These are phyloP conservation scores for Platanus orientalis DNA, from an alignment of 164 flowering plant species.

Conservation along the genomic window DNA sequence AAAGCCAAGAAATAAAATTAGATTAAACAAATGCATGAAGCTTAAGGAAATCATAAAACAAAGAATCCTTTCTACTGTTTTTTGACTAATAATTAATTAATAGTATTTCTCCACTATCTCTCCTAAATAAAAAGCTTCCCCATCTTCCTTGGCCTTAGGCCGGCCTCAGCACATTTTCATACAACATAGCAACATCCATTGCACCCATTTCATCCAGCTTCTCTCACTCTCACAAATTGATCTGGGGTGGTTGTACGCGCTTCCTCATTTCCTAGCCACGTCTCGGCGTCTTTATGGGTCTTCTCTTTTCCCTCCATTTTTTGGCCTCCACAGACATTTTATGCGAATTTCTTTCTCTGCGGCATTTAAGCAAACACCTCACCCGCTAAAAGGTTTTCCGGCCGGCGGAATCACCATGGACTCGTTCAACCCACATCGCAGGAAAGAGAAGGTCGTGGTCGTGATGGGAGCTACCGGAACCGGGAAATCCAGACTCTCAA, in stretches of 20 bases:
- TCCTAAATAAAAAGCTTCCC: no score
- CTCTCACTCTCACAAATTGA: background rate
- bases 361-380: slow-evolving; percentile 29
- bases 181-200: no score
- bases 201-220: background rate
- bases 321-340: no score
- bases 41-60: no score
- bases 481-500: slow-evolving; percentile 73
- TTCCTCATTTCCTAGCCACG: background rate
- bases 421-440: slow-evolving; percentile 23
- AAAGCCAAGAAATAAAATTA: no score
- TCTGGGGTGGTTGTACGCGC: background rate
- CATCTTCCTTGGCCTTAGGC: no score
- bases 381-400: slow-evolving; percentile 33
- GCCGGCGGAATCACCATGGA: slow-evolving; percentile 26
- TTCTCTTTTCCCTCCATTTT: background rate
- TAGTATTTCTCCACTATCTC: no score
- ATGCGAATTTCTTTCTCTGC: slow-evolving; percentile 29
- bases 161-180: no score
- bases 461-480: slow-evolving; percentile 90
- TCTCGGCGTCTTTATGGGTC: slow-evolving; percentile 13
- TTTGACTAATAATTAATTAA: no score
- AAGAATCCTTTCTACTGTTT: no score
- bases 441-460: slow-evolving; percentile 65
- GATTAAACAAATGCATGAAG: no score